Evolutionary conservation across 805 yeast species (phyloP).

Genomic region (Torulaspora delbrueckii): DNA sequence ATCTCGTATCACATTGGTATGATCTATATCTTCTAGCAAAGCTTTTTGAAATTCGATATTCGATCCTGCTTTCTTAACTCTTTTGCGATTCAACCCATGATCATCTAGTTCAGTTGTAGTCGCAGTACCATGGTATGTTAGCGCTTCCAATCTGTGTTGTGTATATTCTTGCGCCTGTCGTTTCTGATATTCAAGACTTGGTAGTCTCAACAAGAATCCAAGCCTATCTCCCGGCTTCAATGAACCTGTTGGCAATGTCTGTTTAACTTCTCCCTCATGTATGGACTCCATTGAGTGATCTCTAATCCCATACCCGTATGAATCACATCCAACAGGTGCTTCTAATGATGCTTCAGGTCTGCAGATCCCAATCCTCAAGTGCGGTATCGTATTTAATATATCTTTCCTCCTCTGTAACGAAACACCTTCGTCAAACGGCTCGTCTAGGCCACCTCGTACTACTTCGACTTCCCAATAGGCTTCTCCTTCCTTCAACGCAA

Average conservation of each 20-base stretch:
- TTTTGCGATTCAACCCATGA: constrained; percentile 11
- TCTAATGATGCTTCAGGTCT: constrained; percentile 85
- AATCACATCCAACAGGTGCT: constrained; percentile 94
- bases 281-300: constrained; percentile 72
- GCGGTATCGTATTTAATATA: constrained; percentile 37
- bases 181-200: constrained; percentile 45
- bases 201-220: constrained; percentile 72
- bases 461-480: constrained; percentile 78
- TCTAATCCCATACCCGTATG: constrained; percentile 86
- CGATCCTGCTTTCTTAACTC: constrained; percentile 9
- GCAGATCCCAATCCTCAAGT: constrained; percentile 79
- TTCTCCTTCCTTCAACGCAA: constrained; percentile 69
- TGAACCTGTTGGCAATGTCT: constrained; percentile 41
- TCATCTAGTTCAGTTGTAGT: constrained; percentile 10
- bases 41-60: constrained; percentile 30
- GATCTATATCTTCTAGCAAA: constrained; percentile 28
- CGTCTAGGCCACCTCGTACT: constrained; percentile 31
- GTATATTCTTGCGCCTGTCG: constrained; percentile 40
- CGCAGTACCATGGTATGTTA: constrained; percentile 10
- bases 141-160: constrained; percentile 28
- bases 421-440: constrained; percentile 31
- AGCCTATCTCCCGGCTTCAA: constrained; percentile 74
- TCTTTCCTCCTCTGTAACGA: constrained; percentile 19
- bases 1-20: constrained; percentile 58
- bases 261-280: constrained; percentile 42